Evolutionary conservation across 2,329 filamentous ascomycete genomes (phyloP), one percentile per base, ranked within the genome.

Genomic region (Pseudocercospora crystallina): DNA sequence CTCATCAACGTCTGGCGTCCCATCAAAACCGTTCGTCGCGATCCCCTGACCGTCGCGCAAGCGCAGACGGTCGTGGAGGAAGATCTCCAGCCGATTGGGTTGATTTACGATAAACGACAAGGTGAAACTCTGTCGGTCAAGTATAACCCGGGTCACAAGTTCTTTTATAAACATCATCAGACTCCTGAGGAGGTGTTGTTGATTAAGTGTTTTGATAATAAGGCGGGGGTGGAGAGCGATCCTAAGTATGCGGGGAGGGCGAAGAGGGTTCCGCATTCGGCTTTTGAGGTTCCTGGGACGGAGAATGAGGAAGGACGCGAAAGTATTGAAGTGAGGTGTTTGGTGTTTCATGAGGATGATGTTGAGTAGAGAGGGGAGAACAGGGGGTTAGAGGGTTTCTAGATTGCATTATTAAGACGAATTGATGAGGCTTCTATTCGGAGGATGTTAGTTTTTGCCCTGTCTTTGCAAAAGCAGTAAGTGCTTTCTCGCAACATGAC

Each of bases 301-400:
- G 79, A 82, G 7, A 71, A 76, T 11, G 85, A 84, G 39, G 88
- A 85, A 59, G 80, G 79, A 0, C 79, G 90, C 56, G 87, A 95
- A 75, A 95, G 89, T 67, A 95, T 96, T 65, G 90, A 95, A 69
- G 87, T 95, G 11, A 79, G 90, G 60, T 83, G 87, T 20, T 75
- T 95, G 68, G 87, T 95, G 0, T 95, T 95, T 76, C 46, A 53
- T 49, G 57, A 59, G 41, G 43, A 51, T 40, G 48, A 59, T 54
- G 47, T 54, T 41, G 56, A 49, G 46, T 49, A 38, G n/a, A 20
- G n/a, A 20, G n/a, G 20, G 20, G 7, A 26, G 20, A 4, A 7
- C 20, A 7, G 7, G 3, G 3, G 20, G 20, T 3, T 26, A 26
- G 20, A 26, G 4, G 3, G 3, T 26, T 26, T 3, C 4, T 26